A percentile compares a stretch with the other conserved stretches of the same genome.
Conservation (phyloP, 176 grass and related monocot genomes). For the Oropetium thomaeum region DNA sequence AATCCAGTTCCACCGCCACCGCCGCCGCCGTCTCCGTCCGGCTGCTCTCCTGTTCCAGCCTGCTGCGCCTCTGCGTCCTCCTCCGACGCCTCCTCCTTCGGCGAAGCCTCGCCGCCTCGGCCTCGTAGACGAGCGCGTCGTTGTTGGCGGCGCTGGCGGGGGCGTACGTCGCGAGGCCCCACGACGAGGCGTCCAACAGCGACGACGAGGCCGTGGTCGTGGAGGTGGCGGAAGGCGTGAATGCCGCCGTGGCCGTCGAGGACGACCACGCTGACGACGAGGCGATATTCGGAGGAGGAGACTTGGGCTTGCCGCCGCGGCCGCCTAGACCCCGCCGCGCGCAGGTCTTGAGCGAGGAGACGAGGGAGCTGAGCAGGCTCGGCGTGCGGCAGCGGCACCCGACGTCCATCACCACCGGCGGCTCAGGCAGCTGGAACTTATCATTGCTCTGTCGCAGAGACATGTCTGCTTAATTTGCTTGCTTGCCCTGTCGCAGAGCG, state of each 20-base stretch:
- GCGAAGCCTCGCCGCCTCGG: background rate
- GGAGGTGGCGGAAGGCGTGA: conserved; percentile 41
- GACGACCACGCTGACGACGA: conserved; percentile 35
- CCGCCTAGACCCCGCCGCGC: conserved; percentile 2
- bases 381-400: conserved; percentile 75
- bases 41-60: conserved; percentile 13
- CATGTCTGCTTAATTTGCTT: no score
- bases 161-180: conserved; percentile 26
- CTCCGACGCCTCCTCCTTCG: background rate
- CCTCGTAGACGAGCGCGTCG: conserved; percentile 28
- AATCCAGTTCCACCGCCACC: conserved; percentile 61
- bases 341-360: conserved; percentile 35
- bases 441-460: background rate
- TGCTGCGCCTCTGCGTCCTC: conserved; percentile 14
- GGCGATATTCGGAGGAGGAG: conserved; percentile 18
- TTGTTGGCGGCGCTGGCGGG: background rate
- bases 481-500: background rate
- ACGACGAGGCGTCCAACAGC: conserved; percentile 9
- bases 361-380: conserved; percentile 47
- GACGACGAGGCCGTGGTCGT: conserved; percentile 35
- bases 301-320: conserved; percentile 9
- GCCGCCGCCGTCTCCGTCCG: background rate
- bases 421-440: conserved; percentile 28
- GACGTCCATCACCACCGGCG: conserved; percentile 49
- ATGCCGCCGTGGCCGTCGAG: background rate